phyloP scores from a whole-genome alignment of 75 land plant genomes.

The Isoetes taiwanensis region DNA sequence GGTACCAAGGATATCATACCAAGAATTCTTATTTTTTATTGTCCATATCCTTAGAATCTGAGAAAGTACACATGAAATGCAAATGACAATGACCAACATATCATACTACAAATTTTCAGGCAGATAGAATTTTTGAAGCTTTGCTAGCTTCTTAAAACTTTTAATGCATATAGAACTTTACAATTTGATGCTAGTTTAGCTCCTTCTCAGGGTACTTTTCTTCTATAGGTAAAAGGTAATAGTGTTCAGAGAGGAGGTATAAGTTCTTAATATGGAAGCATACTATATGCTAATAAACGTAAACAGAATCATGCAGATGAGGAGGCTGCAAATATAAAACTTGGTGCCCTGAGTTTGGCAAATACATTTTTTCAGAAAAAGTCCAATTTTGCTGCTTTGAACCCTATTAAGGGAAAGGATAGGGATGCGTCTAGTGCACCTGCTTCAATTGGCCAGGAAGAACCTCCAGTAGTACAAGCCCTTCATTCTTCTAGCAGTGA shows the following conservation, averaged over 20 bases:
- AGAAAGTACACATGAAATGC: not conserved
- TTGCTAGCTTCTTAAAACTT: too few species aligned
- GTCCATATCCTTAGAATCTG: not conserved
- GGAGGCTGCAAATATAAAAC: not conserved
- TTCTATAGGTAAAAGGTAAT: too few species aligned
- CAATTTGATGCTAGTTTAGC: not conserved
- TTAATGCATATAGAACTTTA: not conserved
- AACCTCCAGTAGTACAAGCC: not conserved
- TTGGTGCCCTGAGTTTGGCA: not conserved
- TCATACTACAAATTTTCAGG: not conserved
- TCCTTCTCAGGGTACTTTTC: too few species aligned
- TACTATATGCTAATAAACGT: not conserved
- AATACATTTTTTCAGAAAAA: not conserved
- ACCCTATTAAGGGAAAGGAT: not conserved
- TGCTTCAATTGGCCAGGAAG: not conserved
- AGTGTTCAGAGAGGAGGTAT: too few species aligned
- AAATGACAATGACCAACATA: not conserved
- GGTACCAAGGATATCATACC: constrained; percentile 1
- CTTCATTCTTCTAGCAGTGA: not conserved
- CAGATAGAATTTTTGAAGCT: not conserved
- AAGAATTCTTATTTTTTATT: not conserved
- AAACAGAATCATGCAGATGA: not conserved
- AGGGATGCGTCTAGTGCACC: not conserved
- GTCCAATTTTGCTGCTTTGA: not conserved
- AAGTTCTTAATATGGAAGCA: too few species aligned